Evolutionary conservation across 2,329 filamentous ascomycete species (phyloP).

Genomic region (Verticillium dahliae): DNA sequence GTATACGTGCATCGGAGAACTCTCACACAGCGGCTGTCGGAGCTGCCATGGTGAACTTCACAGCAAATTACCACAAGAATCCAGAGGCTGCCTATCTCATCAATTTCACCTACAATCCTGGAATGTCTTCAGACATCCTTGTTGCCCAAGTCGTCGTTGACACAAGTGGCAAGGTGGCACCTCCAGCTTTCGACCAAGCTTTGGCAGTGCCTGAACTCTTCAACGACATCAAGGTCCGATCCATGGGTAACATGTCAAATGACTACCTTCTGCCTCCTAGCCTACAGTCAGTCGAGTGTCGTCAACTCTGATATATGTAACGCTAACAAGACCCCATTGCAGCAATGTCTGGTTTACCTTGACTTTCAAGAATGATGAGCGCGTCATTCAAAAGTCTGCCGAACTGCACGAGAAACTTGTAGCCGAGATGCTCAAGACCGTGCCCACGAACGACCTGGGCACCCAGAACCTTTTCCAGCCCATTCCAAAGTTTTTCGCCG

Average conservation of each 20-base stretch:
- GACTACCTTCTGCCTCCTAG: slow-evolving; percentile 5
- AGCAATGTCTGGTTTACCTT: slow-evolving; percentile 1
- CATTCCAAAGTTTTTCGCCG: slow-evolving; percentile 8
- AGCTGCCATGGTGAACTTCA: slow-evolving; percentile 9
- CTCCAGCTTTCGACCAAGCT: slow-evolving; percentile 1
- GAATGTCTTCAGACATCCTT: slow-evolving; percentile 7
- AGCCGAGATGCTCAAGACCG: not conserved
- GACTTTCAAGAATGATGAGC: slow-evolving; percentile 12
- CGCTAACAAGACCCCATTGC: not conserved
- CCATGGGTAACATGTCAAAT: slow-evolving; percentile 5
- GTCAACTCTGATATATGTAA: not conserved
- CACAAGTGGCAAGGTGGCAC: not conserved
- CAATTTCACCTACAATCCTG: slow-evolving; percentile 13
- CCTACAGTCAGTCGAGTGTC: slow-evolving; percentile 1
- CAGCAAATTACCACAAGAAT: slow-evolving; percentile 12
- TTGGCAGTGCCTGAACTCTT: slow-evolving; percentile 1
- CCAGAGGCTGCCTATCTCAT: slow-evolving; percentile 13
- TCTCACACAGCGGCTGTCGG: slow-evolving; percentile 8
- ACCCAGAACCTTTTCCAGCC: slow-evolving; percentile 8
- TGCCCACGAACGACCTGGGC: slow-evolving; percentile 7
- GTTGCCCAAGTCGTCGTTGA: slow-evolving; percentile 12
- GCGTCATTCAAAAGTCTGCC: slow-evolving; percentile 7
- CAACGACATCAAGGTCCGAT: slow-evolving; percentile 3
- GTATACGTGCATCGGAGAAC: slow-evolving; percentile 9
- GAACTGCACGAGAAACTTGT: slow-evolving; percentile 8